Conservation (phyloP, 352 stramenopile species). For the Blastocystis sp. region DNA sequence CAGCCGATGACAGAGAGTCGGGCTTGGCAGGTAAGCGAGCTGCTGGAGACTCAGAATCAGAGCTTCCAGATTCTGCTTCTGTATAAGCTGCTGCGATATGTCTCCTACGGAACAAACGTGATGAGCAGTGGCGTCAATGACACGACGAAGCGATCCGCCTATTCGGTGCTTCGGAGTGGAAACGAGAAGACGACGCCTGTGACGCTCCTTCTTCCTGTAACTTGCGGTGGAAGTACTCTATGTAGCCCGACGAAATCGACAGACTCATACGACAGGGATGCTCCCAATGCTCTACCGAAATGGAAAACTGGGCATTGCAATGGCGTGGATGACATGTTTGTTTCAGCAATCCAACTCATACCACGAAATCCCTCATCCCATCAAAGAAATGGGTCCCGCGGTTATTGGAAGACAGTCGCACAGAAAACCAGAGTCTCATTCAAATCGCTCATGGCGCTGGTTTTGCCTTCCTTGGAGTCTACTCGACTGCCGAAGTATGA, state of each 20-base stretch:
- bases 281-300: not conserved
- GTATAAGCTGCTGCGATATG: not conserved
- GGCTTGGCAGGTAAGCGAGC: not conserved
- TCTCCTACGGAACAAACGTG: not conserved
- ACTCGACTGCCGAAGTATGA: conserved; percentile 29
- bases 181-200: conserved; percentile 15
- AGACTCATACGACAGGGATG: not conserved
- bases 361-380: not conserved
- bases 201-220: not conserved
- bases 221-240: not conserved
- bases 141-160: not conserved
- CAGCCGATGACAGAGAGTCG: not conserved
- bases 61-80: conserved; percentile 16
- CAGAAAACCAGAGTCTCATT: not conserved
- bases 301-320: conserved; percentile 33
- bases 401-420: not conserved
- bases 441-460: conserved; percentile 9
- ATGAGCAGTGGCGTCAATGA: not conserved
- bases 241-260: conserved; percentile 23
- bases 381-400: not conserved
- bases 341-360: not conserved
- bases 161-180: conserved; percentile 9
- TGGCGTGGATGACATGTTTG: conserved; percentile 1
- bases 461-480: not conserved
- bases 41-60: not conserved